Conservation (phyloP, 2,329 filamentous ascomycete genomes). For the Colletotrichum abscissum region DNA sequence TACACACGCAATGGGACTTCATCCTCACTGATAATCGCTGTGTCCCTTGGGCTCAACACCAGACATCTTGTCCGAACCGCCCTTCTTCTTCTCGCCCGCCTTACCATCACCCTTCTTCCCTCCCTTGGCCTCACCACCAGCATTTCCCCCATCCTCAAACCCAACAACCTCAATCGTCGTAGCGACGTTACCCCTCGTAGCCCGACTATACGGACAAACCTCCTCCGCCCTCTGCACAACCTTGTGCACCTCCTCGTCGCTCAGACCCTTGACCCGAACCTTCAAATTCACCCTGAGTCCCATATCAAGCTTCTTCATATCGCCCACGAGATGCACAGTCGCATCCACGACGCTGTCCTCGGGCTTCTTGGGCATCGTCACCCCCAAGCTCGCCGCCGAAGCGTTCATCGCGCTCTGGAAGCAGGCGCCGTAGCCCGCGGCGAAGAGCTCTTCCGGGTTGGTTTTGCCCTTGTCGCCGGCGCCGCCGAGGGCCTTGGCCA, state of each 20-base stretch:
- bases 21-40: conserved; percentile 28
- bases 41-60: conserved; percentile 21
- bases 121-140: too few relatives aligned
- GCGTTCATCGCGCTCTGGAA: conserved; percentile 60
- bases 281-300: conserved; percentile 56
- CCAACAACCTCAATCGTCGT: conserved; percentile 40
- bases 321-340: conserved; percentile 56
- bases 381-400: conserved; percentile 49
- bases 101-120: not conserved
- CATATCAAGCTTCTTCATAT: conserved; percentile 56
- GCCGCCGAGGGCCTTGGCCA: conserved; percentile 56
- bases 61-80: not conserved
- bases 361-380: conserved; percentile 51
- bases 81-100: not conserved
- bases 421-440: conserved; percentile 58
- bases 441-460: conserved; percentile 60
- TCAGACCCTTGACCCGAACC: conserved; percentile 47
- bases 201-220: conserved; percentile 43
- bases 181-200: conserved; percentile 42
- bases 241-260: conserved; percentile 40
- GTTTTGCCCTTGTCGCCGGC: conserved; percentile 52
- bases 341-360: conserved; percentile 52
- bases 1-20: too few relatives aligned
- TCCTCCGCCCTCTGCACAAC: conserved; percentile 42
- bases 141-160: not conserved